phyloP scores from a whole-genome alignment of 208 protist genomes.

The Balamuthia mandrillaris region DNA sequence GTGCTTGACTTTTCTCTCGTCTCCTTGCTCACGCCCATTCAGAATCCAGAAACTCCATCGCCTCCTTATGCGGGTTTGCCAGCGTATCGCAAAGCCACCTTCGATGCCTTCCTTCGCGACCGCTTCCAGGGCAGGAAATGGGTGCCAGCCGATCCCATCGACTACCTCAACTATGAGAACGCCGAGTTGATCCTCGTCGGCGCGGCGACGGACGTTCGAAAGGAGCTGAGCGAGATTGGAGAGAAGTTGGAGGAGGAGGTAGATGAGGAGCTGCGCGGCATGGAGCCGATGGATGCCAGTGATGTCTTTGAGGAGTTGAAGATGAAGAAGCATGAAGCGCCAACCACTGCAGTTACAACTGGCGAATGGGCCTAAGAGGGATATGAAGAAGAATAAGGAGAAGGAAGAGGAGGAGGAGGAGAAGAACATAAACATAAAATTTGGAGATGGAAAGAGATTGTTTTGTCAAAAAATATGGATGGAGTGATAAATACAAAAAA shows the following conservation, averaged over 20 bases:
- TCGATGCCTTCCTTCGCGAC: background rate
- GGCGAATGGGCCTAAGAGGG: too few species aligned
- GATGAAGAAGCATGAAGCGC: too few species aligned
- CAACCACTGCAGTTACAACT: too few species aligned
- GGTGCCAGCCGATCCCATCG: background rate
- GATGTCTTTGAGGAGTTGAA: too few species aligned
- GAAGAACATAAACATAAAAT: too few species aligned
- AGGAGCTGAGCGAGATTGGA: background rate
- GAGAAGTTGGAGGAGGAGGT: constrained; percentile 10
- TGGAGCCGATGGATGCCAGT: too few species aligned
- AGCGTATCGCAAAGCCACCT: background rate
- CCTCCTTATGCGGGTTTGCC: background rate
- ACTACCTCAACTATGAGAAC: background rate
- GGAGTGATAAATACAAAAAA: too few species aligned
- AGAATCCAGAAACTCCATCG: background rate
- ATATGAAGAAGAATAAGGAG: too few species aligned
- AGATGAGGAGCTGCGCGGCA: background rate
- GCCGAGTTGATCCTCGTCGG: background rate
- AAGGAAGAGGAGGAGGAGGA: too few species aligned
- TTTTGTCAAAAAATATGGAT: too few species aligned
- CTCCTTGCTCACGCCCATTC: background rate
- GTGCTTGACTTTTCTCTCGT: background rate
- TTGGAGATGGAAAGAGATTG: too few species aligned
- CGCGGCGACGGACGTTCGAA: background rate
- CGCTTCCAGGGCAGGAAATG: background rate